Evolutionary conservation across 2,329 filamentous ascomycete species (phyloP).

Genomic region (Alternaria atra): DNA sequence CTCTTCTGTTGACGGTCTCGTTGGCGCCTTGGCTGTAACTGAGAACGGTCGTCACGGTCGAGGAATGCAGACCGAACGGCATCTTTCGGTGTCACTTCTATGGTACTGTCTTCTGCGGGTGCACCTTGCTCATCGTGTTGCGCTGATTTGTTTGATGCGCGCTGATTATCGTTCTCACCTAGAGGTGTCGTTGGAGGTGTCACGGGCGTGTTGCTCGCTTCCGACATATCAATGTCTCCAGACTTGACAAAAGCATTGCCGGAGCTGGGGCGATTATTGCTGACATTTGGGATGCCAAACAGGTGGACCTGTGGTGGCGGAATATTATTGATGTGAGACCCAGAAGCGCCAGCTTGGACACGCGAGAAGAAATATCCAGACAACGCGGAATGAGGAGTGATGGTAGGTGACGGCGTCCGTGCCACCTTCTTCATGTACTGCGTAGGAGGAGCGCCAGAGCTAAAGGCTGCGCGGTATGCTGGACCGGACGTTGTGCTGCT

Average conservation of each 20-base stretch:
- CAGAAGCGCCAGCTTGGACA: background rate
- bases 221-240: background rate
- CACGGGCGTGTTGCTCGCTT: background rate
- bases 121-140: background rate
- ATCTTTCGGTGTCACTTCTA: background rate
- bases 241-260: too few relatives aligned
- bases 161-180: background rate
- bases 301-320: background rate
- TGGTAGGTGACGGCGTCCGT: background rate
- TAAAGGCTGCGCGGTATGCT: background rate
- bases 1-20: background rate
- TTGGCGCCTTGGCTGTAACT: background rate
- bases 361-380: background rate
- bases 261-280: background rate
- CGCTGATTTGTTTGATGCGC: background rate
- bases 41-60: background rate
- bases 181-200: background rate
- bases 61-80: background rate
- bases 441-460: background rate
- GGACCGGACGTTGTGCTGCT: background rate
- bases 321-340: background rate
- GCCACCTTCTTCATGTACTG: background rate
- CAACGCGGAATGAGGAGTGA: background rate
- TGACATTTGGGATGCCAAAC: background rate
- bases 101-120: background rate